These are phyloP conservation scores for Yarrowia phangngaensis DNA, from an alignment of 805 yeast species.

Conservation along the genomic window DNA sequence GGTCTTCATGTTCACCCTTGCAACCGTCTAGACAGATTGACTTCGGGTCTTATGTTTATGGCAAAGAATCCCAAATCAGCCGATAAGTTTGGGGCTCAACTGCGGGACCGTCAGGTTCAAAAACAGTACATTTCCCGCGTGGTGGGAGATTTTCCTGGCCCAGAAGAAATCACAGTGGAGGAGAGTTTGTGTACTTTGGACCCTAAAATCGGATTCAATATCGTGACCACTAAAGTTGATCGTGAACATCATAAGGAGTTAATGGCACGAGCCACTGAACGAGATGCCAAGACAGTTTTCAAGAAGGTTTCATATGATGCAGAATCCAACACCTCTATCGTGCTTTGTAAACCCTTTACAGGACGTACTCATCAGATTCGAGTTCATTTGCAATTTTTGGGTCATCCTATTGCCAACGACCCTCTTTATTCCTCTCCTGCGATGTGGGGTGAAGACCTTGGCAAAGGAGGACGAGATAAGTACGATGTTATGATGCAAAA, in stretches of 20 bases:
- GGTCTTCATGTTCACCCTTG: slow-evolving; percentile 74
- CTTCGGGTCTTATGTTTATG: slow-evolving; percentile 90
- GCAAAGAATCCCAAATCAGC: slow-evolving; percentile 81
- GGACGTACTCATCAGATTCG: slow-evolving; percentile 96
- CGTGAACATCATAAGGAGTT: slow-evolving; percentile 65
- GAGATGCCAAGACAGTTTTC: slow-evolving; percentile 72
- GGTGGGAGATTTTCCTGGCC: slow-evolving; percentile 75
- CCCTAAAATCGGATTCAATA: slow-evolving; percentile 68
- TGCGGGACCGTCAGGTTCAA: slow-evolving; percentile 63
- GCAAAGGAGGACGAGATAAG: slow-evolving; percentile 42
- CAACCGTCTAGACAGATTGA: slow-evolving; percentile 81
- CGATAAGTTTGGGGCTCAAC: slow-evolving; percentile 64
- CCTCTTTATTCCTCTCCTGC: slow-evolving; percentile 76
- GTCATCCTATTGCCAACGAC: slow-evolving; percentile 87
- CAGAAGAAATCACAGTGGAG: slow-evolving; percentile 54
- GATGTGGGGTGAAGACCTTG: slow-evolving; percentile 78
- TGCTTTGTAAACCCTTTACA: slow-evolving; percentile 78
- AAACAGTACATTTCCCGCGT: slow-evolving; percentile 89
- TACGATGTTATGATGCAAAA: slow-evolving; percentile 41
- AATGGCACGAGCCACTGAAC: slow-evolving; percentile 67
- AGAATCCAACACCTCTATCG: slow-evolving; percentile 61
- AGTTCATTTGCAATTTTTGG: slow-evolving; percentile 86
- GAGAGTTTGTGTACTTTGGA: slow-evolving; percentile 65
- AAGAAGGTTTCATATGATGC: slow-evolving; percentile 65
- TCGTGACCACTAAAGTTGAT: slow-evolving; percentile 51